Evolutionary conservation across 148 eudicot genomes (phyloP).

Genomic region (Pharnaceum exiguum): DNA sequence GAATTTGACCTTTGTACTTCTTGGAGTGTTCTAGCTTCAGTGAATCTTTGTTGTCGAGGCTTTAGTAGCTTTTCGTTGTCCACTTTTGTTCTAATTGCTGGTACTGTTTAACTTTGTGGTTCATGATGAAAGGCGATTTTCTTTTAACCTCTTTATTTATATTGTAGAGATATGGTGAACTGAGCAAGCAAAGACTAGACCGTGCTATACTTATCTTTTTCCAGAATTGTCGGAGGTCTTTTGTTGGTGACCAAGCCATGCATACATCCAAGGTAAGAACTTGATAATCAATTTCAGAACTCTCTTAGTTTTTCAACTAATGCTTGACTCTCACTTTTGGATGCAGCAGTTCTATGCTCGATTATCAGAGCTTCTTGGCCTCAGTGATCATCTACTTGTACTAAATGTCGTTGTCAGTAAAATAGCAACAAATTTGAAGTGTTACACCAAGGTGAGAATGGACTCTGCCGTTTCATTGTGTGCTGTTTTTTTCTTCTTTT

Average conservation of each 20-base stretch:
- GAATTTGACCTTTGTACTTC: too few relatives aligned
- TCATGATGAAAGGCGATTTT: not conserved
- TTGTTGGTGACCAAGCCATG: constrained; percentile 87
- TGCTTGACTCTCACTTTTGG: constrained; percentile 19
- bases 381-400: constrained; percentile 76
- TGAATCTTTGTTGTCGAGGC: too few relatives aligned
- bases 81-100: too few relatives aligned
- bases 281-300: not conserved
- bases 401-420: constrained; percentile 75
- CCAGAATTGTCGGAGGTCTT: constrained; percentile 69
- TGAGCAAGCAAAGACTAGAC: constrained; percentile 85
- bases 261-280: constrained; percentile 73
- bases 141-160: not conserved
- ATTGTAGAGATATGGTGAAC: constrained; percentile 71
- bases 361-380: constrained; percentile 81
- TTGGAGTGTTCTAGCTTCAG: too few relatives aligned
- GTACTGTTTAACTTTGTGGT: not conserved
- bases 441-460: constrained; percentile 70
- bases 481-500: not conserved
- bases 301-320: not conserved
- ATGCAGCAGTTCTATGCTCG: constrained; percentile 89
- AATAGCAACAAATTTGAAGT: constrained; percentile 84
- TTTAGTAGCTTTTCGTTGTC: too few relatives aligned
- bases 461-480: too few relatives aligned
- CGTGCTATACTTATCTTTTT: constrained; percentile 73